Conservation (phyloP, 306 rosid genomes). For the Dalbergia oliveri region DNA sequence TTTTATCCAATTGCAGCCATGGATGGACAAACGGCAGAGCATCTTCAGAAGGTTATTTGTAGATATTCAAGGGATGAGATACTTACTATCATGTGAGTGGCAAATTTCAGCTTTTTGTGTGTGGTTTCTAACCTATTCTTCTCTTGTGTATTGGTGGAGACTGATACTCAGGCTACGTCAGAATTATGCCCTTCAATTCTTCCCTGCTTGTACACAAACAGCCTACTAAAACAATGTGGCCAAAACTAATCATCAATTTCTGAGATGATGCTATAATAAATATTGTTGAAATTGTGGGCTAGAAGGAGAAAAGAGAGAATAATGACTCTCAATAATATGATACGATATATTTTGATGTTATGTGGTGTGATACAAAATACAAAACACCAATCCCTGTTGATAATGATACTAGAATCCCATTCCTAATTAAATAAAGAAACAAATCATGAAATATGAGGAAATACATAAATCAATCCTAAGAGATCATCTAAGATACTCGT, state of each 20-base stretch:
- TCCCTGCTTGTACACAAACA: neutral
- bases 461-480: too few species aligned
- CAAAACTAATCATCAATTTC: neutral
- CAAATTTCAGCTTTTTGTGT: slow-evolving; percentile 16
- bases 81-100: slow-evolving; percentile 82
- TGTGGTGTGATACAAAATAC: too few species aligned
- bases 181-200: slow-evolving; percentile 11
- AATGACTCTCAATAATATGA: too few species aligned
- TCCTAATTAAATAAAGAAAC: too few species aligned
- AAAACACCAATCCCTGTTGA: too few species aligned
- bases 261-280: slow-evolving; percentile 7
- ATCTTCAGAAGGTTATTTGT: slow-evolving; percentile 82
- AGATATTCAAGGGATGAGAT: slow-evolving; percentile 80
- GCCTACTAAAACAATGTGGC: neutral
- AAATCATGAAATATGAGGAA: too few species aligned
- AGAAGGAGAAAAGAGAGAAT: too few species aligned
- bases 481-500: too few species aligned
- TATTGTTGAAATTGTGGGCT: neutral
- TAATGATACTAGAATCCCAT: too few species aligned
- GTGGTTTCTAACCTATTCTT: slow-evolving; percentile 5
- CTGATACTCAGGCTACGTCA: neutral
- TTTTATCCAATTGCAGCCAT: slow-evolving; percentile 96
- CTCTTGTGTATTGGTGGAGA: slow-evolving; percentile 7
- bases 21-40: slow-evolving; percentile 99
- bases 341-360: too few species aligned